Percentiles rank a stretch among this genome's conserved stretches.
phyloP scores from a whole-genome alignment of 352 stramenopile species.

The Ophiocytium majus region DNA sequence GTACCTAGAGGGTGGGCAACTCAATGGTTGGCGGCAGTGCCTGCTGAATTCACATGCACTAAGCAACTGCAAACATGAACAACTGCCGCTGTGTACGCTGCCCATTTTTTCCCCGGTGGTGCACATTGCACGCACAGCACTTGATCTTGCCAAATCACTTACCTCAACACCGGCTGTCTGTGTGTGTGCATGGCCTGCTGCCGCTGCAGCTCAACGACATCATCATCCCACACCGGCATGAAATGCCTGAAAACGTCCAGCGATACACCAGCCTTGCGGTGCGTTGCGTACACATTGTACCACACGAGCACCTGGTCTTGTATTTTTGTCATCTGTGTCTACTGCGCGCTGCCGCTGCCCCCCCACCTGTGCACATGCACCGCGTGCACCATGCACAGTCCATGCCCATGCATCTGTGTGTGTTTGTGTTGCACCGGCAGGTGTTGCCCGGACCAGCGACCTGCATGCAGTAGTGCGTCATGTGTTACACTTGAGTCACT shows the following conservation, averaged over 20 bases:
- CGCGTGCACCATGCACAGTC: too few relatives aligned
- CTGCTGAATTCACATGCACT: neutral
- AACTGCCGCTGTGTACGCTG: too few relatives aligned
- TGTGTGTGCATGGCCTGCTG: neutral
- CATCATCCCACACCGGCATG: neutral
- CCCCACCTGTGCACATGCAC: neutral
- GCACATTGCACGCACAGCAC: too few relatives aligned
- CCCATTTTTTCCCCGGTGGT: too few relatives aligned
- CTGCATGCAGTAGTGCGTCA: too few relatives aligned
- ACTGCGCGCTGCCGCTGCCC: neutral
- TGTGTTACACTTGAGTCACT: too few relatives aligned
- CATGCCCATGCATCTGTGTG: too few relatives aligned
- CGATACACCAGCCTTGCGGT: neutral
- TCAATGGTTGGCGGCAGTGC: neutral
- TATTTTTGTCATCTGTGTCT: neutral
- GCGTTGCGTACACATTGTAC: neutral
- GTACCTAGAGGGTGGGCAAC: neutral
- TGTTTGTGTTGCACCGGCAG: too few relatives aligned
- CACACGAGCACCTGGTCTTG: neutral
- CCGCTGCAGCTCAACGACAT: neutral
- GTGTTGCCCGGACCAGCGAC: too few relatives aligned
- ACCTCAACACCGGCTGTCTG: neutral
- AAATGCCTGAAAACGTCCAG: neutral
- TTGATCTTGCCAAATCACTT: too few relatives aligned
- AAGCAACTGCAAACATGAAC: too few relatives aligned